A percentile compares a stretch with the other conserved stretches of the same genome.
phyloP scores from a whole-genome alignment of 192 early-diverging fungal genomes.

The Entophlyctis luteolus region DNA sequence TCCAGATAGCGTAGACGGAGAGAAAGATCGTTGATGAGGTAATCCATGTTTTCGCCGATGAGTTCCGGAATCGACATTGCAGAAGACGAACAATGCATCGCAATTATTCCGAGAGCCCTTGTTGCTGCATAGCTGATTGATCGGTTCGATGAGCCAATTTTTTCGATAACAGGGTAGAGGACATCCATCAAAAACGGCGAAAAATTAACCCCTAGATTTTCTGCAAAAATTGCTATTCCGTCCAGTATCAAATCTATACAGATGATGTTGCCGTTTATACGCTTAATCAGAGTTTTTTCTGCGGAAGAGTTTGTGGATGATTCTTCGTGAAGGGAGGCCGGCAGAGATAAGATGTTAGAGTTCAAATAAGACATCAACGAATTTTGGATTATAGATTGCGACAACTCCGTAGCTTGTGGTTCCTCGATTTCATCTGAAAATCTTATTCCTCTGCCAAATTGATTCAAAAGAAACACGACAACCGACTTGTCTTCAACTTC shows the following conservation, averaged over 20 bases:
- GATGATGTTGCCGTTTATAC: slow-evolving; percentile 25
- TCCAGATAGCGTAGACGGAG: slow-evolving; percentile 28
- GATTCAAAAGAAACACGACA: slow-evolving; percentile 9
- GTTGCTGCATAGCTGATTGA: slow-evolving; percentile 23
- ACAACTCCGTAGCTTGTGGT: neutral
- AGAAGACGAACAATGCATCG: neutral
- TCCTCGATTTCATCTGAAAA: neutral
- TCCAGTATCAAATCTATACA: slow-evolving; percentile 31
- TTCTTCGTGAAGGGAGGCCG: neutral
- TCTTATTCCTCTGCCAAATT: slow-evolving; percentile 8
- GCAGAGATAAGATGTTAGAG: neutral
- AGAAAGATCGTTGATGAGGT: slow-evolving; percentile 35
- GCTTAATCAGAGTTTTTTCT: neutral
- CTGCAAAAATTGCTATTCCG: slow-evolving; percentile 8
- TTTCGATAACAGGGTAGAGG: slow-evolving; percentile 37
- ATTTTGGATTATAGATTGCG: neutral
- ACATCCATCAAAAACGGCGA: slow-evolving; percentile 30
- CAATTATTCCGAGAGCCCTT: slow-evolving; percentile 1
- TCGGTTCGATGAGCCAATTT: slow-evolving; percentile 31
- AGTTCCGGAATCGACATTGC: neutral
- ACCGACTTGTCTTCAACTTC: neutral
- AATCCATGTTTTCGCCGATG: slow-evolving; percentile 37
- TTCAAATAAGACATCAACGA: slow-evolving; percentile 10
- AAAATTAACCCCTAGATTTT: slow-evolving; percentile 19
- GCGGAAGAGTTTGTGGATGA: neutral